phyloP scores from a whole-genome alignment of 176 grass and related monocot genomes.

The Tillandsia fasciculata region DNA sequence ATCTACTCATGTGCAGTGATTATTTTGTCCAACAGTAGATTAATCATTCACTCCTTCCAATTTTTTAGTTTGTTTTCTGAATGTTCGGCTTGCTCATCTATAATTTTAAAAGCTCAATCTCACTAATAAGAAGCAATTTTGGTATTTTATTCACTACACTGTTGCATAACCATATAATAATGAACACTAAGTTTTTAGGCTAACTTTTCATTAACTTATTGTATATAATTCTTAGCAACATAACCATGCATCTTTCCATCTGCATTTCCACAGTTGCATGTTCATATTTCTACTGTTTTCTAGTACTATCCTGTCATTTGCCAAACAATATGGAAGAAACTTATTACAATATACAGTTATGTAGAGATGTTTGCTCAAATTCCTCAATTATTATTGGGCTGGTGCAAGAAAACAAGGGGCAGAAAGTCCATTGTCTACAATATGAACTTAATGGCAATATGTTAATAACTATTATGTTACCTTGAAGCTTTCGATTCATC shows the following conservation, averaged over 20 bases:
- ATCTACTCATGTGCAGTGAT: no score
- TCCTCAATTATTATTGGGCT: not conserved
- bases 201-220: not conserved
- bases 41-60: no score
- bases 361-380: not conserved
- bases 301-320: not conserved
- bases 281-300: not conserved
- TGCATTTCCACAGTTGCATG: not conserved
- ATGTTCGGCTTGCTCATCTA: not conserved
- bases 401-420: not conserved
- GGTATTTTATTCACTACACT: not conserved
- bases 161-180: not conserved
- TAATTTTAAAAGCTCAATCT: not conserved
- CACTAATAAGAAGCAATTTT: not conserved
- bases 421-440: not conserved
- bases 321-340: no score
- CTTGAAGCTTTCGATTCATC: constrained; percentile 1
- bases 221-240: not conserved
- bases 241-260: not conserved
- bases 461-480: not conserved
- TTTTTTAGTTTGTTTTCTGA: not conserved
- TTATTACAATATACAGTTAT: not conserved
- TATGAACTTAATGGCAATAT: not conserved
- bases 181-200: not conserved
- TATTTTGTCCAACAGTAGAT: no score